Conservation (phyloP, 2,329 filamentous ascomycete species). For the Harringtonia lauricola region DNA sequence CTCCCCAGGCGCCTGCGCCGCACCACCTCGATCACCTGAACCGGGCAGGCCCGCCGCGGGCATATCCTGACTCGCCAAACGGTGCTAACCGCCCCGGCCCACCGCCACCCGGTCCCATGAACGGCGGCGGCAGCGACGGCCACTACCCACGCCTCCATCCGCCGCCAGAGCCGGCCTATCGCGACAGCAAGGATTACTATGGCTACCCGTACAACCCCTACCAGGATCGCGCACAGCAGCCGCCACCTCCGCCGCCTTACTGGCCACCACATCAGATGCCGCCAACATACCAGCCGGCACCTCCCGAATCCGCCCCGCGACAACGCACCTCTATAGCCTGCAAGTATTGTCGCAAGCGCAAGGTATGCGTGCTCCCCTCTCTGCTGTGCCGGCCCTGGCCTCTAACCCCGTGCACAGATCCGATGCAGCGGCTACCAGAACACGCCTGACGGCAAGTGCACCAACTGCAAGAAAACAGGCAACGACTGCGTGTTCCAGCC, state of each 20-base stretch:
- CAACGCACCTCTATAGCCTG: constrained; percentile 51
- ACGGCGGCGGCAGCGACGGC: constrained; percentile 1
- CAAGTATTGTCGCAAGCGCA: constrained; percentile 49
- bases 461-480: constrained; percentile 50
- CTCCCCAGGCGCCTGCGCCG: constrained; percentile 1
- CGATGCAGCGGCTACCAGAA: constrained; percentile 51
- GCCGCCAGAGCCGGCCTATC: constrained; percentile 6
- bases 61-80: constrained; percentile 4
- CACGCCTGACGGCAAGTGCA: constrained; percentile 46
- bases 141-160: constrained; percentile 13
- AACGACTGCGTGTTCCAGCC: constrained; percentile 52
- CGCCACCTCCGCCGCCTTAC: constrained; percentile 6
- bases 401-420: constrained; percentile 30
- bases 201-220: constrained; percentile 13
- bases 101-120: constrained; percentile 4
- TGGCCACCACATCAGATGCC: constrained; percentile 11
- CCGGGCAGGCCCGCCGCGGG: neutral
- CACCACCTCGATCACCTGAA: neutral
- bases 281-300: constrained; percentile 20
- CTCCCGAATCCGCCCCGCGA: constrained; percentile 40
- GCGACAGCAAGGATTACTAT: constrained; percentile 12
- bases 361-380: constrained; percentile 30
- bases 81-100: neutral
- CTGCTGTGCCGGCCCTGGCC: neutral
- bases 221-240: constrained; percentile 6